These are phyloP conservation scores for Aspergillus coremiiformis DNA, from an alignment of 495 filamentous ascomycete genomes.

Conservation along the genomic window DNA sequence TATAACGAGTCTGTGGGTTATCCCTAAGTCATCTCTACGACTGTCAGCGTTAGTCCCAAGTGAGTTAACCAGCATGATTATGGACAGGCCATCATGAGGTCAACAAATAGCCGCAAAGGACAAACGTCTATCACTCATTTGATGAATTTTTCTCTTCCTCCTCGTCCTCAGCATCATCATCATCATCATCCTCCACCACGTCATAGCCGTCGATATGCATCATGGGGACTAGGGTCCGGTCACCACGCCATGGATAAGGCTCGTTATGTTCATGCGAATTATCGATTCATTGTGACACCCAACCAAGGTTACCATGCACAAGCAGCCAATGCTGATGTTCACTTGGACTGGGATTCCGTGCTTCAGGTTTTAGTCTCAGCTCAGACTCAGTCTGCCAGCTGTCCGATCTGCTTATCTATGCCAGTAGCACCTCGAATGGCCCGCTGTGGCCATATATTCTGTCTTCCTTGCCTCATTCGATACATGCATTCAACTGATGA, in stretches of 20 bases:
- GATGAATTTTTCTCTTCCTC: constrained; percentile 82
- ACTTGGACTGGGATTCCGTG: constrained; percentile 84
- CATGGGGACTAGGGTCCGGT: constrained; percentile 83
- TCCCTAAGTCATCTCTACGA: constrained; percentile 2
- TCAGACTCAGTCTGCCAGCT: constrained; percentile 78
- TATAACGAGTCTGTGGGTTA: constrained; percentile 68
- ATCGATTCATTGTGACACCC: constrained; percentile 90
- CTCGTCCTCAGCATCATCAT: constrained; percentile 63
- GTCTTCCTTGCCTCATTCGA: constrained; percentile 83
- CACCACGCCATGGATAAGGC: constrained; percentile 91
- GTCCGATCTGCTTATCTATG: constrained; percentile 86
- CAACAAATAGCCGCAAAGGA: constrained; percentile 76
- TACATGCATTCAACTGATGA: constrained; percentile 88
- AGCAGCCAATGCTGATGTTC: constrained; percentile 78
- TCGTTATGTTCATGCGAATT: constrained; percentile 94
- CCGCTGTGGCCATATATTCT: constrained; percentile 96
- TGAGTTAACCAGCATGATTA: background rate
- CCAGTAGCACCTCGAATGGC: constrained; percentile 96
- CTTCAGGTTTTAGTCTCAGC: constrained; percentile 87
- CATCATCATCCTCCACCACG: constrained; percentile 53
- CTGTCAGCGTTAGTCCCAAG: constrained; percentile 16
- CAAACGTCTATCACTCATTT: constrained; percentile 96
- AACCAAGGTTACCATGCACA: constrained; percentile 70
- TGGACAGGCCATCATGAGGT: constrained; percentile 66
- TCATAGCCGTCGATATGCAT: constrained; percentile 56